Percentiles rank a stretch among this genome's conserved stretches.
Evolutionary conservation across 306 rosid species (phyloP).

Genomic region (Prosopis cineraria): DNA sequence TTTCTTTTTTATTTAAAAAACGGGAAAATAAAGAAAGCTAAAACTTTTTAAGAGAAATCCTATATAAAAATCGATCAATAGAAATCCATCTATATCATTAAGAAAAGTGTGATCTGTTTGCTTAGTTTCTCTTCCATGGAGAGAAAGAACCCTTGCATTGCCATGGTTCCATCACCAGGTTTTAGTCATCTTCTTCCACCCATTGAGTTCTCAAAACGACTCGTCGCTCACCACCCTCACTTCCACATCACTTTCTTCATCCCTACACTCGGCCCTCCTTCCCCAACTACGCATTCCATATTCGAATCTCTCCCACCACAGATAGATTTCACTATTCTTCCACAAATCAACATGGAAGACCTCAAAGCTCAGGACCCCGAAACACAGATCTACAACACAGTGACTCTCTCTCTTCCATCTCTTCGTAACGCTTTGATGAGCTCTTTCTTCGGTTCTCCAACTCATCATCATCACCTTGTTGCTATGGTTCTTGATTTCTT

Average conservation of each 20-base stretch:
- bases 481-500: neutral
- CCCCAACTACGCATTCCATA: neutral
- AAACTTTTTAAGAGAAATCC: too few relatives aligned
- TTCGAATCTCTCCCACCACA: neutral
- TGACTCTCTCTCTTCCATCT: neutral
- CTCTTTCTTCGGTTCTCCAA: neutral
- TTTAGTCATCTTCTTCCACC: neutral
- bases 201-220: neutral
- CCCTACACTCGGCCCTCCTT: neutral
- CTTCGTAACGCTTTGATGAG: neutral
- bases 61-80: too few relatives aligned
- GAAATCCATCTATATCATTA: too few relatives aligned
- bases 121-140: neutral
- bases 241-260: neutral
- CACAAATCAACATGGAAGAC: neutral
- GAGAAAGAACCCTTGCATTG: neutral
- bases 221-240: neutral
- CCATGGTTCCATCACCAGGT: neutral
- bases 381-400: neutral
- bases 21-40: too few relatives aligned
- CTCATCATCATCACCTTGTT: neutral
- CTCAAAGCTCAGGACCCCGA: neutral
- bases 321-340: neutral
- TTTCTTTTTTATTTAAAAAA: too few relatives aligned
- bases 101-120: too few relatives aligned